Evolutionary conservation across 257 asterid genomes (phyloP).

Genomic region (Capsicum baccatum): DNA sequence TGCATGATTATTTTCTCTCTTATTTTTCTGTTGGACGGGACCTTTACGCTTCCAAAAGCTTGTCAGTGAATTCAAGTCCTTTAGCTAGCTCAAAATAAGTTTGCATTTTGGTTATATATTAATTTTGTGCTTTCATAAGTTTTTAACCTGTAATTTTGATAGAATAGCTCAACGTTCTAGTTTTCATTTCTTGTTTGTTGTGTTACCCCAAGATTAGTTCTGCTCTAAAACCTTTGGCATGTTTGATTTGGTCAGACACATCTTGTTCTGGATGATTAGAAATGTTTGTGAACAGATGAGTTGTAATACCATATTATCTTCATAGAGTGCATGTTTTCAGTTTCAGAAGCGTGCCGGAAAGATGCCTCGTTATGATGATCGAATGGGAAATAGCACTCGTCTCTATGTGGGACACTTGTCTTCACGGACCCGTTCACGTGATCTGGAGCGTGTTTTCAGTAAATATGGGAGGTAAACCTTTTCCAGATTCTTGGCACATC

Average conservation of each 20-base stretch:
- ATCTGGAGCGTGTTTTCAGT: constrained; percentile 82
- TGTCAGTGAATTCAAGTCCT: neutral
- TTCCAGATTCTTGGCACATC: neutral
- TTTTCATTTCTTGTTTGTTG: neutral
- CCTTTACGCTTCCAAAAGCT: neutral
- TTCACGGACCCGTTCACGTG: constrained; percentile 90
- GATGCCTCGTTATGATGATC: constrained; percentile 95
- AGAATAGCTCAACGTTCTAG: neutral
- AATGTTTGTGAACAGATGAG: neutral
- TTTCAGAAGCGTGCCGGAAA: constrained; percentile 43
- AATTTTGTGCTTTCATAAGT: neutral
- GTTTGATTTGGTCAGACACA: neutral
- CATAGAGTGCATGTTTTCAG: neutral
- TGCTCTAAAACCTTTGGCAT: neutral
- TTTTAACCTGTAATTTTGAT: neutral
- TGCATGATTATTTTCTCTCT: neutral
- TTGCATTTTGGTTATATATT: neutral
- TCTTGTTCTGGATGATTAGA: neutral
- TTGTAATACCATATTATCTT: neutral
- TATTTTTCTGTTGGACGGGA: neutral
- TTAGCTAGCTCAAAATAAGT: neutral
- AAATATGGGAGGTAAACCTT: constrained; percentile 86
- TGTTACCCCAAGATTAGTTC: neutral
- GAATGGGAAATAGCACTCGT: constrained; percentile 74
- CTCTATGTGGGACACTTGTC: constrained; percentile 98